Percentiles rank a stretch among this genome's conserved stretches.
Conservation (phyloP, 768 basidiomycete species). For the Coprinopsis cinerea region DNA sequence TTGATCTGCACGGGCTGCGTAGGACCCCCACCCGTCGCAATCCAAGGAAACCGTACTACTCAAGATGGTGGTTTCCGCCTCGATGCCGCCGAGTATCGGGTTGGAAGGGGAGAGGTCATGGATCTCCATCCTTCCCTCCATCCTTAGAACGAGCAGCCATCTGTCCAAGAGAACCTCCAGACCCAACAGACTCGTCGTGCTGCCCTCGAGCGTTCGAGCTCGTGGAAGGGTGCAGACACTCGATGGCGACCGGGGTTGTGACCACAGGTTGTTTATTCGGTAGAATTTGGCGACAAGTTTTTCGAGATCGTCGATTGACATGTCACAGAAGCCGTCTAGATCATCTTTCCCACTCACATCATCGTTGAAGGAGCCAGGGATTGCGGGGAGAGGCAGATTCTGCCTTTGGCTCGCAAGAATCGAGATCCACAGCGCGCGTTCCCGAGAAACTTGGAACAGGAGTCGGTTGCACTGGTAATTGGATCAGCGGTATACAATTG, state of each 20-base stretch:
- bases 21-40: neutral
- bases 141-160: neutral
- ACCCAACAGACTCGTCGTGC: neutral
- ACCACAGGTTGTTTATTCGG: neutral
- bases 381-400: too few relatives aligned
- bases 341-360: too few relatives aligned
- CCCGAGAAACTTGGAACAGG: too few relatives aligned
- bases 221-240: neutral
- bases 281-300: neutral
- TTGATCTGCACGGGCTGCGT: neutral
- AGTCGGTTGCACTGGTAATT: too few relatives aligned
- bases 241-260: neutral
- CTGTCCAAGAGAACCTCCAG: neutral
- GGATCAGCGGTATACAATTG: too few relatives aligned
- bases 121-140: neutral
- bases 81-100: neutral
- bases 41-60: neutral
- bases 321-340: too few relatives aligned
- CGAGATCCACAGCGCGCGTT: too few relatives aligned
- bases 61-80: too few relatives aligned
- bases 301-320: too few relatives aligned
- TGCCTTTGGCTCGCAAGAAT: too few relatives aligned
- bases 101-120: too few relatives aligned
- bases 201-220: neutral
- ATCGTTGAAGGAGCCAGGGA: too few relatives aligned